These are phyloP conservation scores for Rhizopogon salebrosus DNA, from an alignment of 768 basidiomycete genomes.

Conservation along the genomic window DNA sequence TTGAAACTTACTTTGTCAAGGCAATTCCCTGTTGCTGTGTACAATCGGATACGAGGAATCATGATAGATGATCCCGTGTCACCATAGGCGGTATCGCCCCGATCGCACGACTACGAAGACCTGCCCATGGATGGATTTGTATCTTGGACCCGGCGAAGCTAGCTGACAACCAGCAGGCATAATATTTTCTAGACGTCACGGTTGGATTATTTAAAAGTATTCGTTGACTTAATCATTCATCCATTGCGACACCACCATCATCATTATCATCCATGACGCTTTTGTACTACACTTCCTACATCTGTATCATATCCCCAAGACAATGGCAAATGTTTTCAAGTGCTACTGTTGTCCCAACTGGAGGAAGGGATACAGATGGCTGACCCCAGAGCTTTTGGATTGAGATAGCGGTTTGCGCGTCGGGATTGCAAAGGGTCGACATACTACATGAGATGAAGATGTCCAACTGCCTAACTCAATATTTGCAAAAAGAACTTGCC, in stretches of 20 bases:
- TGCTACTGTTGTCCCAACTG: background rate
- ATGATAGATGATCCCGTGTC: slow-evolving; percentile 65
- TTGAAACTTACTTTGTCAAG: slow-evolving; percentile 29
- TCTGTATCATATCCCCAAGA: slow-evolving; percentile 7
- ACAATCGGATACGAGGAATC: slow-evolving; percentile 74
- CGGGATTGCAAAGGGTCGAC: too few relatives aligned
- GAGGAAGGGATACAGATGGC: too few relatives aligned
- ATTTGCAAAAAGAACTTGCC: too few relatives aligned
- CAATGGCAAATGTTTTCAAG: background rate
- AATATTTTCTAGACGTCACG: slow-evolving; percentile 4
- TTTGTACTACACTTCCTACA: slow-evolving; percentile 7
- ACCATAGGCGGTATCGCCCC: slow-evolving; percentile 30
- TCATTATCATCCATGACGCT: slow-evolving; percentile 3
- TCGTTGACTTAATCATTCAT: slow-evolving; percentile 6
- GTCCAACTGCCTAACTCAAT: too few relatives aligned
- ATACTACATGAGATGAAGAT: too few relatives aligned
- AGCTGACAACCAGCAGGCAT: background rate
- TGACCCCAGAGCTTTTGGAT: too few relatives aligned
- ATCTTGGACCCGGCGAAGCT: background rate
- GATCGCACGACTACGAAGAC: background rate
- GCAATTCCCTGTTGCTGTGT: slow-evolving; percentile 74
- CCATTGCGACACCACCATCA: slow-evolving; percentile 4
- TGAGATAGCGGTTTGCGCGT: too few relatives aligned
- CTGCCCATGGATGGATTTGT: slow-evolving; percentile 4
- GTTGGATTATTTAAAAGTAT: slow-evolving; percentile 4